Percentiles rank a stretch among this genome's conserved stretches.
Conservation (phyloP, 1,284 basidiomycete genomes). For the Ceratorhiza oryzae-sativae region DNA sequence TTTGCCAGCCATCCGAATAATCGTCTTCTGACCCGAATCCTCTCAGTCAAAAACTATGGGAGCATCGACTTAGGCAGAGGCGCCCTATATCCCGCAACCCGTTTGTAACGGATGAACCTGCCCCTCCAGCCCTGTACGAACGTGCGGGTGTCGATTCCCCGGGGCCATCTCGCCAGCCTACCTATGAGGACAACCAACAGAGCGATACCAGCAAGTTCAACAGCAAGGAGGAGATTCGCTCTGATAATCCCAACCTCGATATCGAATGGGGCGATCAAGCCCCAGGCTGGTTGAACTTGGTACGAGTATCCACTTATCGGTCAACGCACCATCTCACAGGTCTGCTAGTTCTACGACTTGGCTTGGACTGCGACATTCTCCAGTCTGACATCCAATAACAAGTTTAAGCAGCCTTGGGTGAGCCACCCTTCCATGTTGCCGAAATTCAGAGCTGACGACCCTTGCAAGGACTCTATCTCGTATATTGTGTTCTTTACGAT, state of each 20-base stretch:
- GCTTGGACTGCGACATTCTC: slow-evolving; percentile 30
- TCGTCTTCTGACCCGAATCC: not conserved
- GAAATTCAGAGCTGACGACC: not conserved
- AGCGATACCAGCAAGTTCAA: not conserved
- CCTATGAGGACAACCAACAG: not conserved
- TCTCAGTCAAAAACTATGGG: slow-evolving; percentile 19
- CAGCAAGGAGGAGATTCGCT: not conserved
- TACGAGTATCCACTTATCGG: not conserved
- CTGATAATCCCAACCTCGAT: slow-evolving; percentile 11
- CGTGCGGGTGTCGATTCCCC: not conserved
- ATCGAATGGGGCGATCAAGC: slow-evolving; percentile 35
- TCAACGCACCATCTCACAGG: not conserved
- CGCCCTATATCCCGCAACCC: slow-evolving; percentile 32
- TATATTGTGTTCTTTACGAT: slow-evolving; percentile 33
- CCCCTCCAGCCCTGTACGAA: not conserved
- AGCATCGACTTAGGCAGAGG: slow-evolving; percentile 28
- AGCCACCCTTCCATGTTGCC: not conserved
- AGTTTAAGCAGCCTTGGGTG: slow-evolving; percentile 35
- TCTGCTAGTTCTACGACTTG: slow-evolving; percentile 32
- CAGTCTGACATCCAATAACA: slow-evolving; percentile 36
- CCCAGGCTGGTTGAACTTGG: slow-evolving; percentile 33
- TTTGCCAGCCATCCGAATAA: not conserved
- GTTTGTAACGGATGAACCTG: not conserved
- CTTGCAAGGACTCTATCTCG: slow-evolving; percentile 24
- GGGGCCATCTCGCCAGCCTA: not conserved